Percentiles rank a stretch among this genome's conserved stretches.
phyloP scores from a whole-genome alignment of 2,329 filamentous ascomycete genomes.

The Hypoxylon sp. region DNA sequence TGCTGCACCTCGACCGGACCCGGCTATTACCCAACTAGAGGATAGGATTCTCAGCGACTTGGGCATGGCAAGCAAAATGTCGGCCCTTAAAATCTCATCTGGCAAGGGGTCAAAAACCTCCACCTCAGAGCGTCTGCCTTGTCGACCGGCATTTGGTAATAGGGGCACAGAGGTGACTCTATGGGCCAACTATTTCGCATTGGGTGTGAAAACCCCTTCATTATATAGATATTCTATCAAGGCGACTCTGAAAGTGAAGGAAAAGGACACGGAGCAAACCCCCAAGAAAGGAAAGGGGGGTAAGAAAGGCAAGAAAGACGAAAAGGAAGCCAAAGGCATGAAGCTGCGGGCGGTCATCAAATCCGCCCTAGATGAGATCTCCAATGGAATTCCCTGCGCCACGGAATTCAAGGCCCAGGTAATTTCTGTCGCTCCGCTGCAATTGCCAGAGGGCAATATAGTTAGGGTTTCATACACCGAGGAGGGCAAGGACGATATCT shows the following conservation, averaged over 20 bases:
- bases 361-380: conserved; percentile 57
- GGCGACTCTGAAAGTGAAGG: conserved; percentile 47
- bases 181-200: conserved; percentile 69
- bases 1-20: conserved; percentile 50
- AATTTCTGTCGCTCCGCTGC: conserved; percentile 58
- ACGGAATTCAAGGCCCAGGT: conserved; percentile 68
- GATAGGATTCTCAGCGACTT: conserved; percentile 57
- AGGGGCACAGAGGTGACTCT: conserved; percentile 60
- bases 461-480: conserved; percentile 58
- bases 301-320: conserved; percentile 38
- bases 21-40: conserved; percentile 57
- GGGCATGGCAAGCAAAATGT: conserved; percentile 55
- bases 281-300: neutral
- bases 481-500: conserved; percentile 55
- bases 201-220: conserved; percentile 57
- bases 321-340: conserved; percentile 58
- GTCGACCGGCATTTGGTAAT: conserved; percentile 65
- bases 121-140: conserved; percentile 56
- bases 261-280: neutral
- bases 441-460: conserved; percentile 54
- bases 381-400: conserved; percentile 55
- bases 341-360: conserved; percentile 62
- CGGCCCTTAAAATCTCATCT: conserved; percentile 53
- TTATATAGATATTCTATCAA: conserved; percentile 65
- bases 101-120: conserved; percentile 19